phyloP scores from a whole-genome alignment of 805 yeast species.

The Jamesozyma spencerorum region DNA sequence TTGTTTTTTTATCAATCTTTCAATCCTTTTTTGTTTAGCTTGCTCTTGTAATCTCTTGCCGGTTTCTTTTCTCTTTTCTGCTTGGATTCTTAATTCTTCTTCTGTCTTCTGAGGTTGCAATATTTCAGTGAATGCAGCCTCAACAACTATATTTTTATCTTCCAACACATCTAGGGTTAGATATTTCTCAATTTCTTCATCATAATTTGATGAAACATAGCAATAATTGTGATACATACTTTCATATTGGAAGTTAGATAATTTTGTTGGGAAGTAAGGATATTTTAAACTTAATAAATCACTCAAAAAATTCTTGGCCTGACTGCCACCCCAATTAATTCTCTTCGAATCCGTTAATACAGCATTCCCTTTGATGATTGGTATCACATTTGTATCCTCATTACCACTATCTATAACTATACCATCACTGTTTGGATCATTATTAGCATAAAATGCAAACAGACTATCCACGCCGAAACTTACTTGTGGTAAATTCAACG shows the following conservation, averaged over 20 bases:
- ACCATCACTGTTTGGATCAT: constrained; percentile 40
- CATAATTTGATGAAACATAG: constrained; percentile 63
- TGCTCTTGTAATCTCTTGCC: constrained; percentile 88
- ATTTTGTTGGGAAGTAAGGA: constrained; percentile 79
- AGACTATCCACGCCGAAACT: constrained; percentile 77
- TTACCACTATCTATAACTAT: constrained; percentile 77
- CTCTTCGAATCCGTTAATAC: constrained; percentile 60
- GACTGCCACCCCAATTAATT: constrained; percentile 87
- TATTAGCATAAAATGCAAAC: constrained; percentile 67
- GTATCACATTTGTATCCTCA: constrained; percentile 74
- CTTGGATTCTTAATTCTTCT: constrained; percentile 69
- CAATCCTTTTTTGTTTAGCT: constrained; percentile 75
- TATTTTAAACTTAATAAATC: constrained; percentile 68
- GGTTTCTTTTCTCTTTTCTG: constrained; percentile 73
- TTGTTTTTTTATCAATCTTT: constrained; percentile 71
- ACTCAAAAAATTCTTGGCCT: constrained; percentile 53
- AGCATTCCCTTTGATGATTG: constrained; percentile 66
- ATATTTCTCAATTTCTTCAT: constrained; percentile 46
- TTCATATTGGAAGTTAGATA: constrained; percentile 55
- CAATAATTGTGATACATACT: constrained; percentile 66
- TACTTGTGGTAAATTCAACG: constrained; percentile 63
- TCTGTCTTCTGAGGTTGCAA: constrained; percentile 66
- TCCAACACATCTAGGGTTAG: constrained; percentile 59
- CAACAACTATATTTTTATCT: constrained; percentile 62
- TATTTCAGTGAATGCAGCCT: constrained; percentile 68